Conservation (phyloP, 805 yeast species). For the Saturnispora sekii region DNA sequence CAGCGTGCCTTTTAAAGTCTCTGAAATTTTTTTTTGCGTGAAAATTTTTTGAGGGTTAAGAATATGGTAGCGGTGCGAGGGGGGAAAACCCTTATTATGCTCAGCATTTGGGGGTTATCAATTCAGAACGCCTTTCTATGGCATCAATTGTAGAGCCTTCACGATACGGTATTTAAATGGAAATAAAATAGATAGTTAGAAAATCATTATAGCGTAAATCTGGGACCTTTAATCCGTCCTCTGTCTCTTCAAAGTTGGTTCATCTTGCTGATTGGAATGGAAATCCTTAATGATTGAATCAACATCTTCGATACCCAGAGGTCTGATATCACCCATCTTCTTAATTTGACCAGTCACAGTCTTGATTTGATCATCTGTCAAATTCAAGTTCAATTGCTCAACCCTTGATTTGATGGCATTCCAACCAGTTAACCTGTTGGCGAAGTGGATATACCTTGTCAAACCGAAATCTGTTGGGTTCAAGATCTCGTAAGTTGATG, state of each 20-base stretch:
- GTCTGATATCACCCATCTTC: constrained; percentile 50
- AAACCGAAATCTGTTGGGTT: constrained; percentile 50
- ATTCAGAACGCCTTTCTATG: too few species aligned
- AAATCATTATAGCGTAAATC: background rate
- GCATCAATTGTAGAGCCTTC: too few species aligned
- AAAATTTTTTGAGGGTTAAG: background rate
- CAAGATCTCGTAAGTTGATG: constrained; percentile 52
- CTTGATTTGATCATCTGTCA: constrained; percentile 49
- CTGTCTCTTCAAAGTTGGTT: constrained; percentile 14
- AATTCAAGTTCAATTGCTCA: constrained; percentile 46
- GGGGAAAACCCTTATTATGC: background rate
- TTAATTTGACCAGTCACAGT: constrained; percentile 46
- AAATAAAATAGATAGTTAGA: background rate
- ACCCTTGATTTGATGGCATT: constrained; percentile 53
- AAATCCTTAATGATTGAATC: constrained; percentile 49
- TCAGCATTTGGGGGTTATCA: background rate
- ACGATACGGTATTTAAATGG: too few species aligned
- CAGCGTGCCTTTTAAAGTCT: background rate
- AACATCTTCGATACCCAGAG: constrained; percentile 49
- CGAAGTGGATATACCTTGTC: constrained; percentile 52
- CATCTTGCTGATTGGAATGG: constrained; percentile 27
- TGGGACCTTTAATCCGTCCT: constrained; percentile 10
- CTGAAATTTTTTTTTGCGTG: background rate
- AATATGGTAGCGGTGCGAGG: background rate
- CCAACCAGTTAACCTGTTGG: constrained; percentile 55